Evolutionary conservation across 2,329 filamentous ascomycete species (phyloP), one percentile per base, ranked within the genome.

Genomic region (Nannizzia gypsea): DNA sequence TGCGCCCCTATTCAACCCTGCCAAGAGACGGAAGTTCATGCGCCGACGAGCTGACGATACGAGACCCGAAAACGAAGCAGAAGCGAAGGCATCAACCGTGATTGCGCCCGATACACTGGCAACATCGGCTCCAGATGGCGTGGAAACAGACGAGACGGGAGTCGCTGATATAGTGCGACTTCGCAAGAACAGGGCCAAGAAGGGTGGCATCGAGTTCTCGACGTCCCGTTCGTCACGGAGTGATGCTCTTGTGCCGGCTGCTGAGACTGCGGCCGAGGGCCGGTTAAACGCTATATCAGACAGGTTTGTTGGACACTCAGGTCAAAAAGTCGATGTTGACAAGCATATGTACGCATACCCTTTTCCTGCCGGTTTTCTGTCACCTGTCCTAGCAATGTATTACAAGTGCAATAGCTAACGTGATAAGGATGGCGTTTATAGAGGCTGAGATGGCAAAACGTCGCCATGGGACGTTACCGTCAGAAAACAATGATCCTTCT

Each of bases 341-440:
- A 81, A 78, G 70, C 82, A 86, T 71, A 84, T 86, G 83, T 86
- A 80, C 78, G 82, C 77, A 60, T 59, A 56, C 58, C 58, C 8
- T 40, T 40, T 40, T 34, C 13, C 5, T 11, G 2, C 17, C 6
- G 2, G n/a, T 42, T 48, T 24, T 22, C 28, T 48, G 9, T 28
- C 34, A 11, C 6, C 54, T 52, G 15, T 38, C 40, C 9, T 26
- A 38, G 34, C 40, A 48, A 22, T 46, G 11, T 20, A 31, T 50
- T 20, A 17, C 11, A 11, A 54, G 44, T 58, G 40, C 67, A 66
- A 64, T 63, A 67, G 74, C 81, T 86, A 80, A 86, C 81, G 73
- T 74, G 75, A 76, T 79, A 80, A 86, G 83, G 82, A 81, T 81
- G 76, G 79, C 78, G 66, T 86, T 81, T 75, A 80, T 86, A 86